Evolutionary conservation across 768 basidiomycete species (phyloP).

Genomic region (Podaxis rugospora): DNA sequence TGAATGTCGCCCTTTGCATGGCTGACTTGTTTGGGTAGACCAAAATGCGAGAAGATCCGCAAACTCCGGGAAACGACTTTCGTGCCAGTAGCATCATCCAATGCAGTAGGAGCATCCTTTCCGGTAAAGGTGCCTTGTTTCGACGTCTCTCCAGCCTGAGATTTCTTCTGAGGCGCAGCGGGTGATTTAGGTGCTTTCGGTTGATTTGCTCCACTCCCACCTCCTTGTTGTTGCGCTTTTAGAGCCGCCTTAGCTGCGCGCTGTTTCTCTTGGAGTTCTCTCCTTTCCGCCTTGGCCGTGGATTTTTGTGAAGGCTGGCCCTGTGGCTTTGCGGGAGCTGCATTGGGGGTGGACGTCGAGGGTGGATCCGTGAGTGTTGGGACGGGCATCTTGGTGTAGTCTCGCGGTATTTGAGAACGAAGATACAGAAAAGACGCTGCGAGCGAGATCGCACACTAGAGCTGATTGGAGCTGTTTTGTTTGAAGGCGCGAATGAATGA

Average conservation of each 20-base stretch:
- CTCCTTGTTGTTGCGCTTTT: constrained; percentile 26
- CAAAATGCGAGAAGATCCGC: constrained; percentile 85
- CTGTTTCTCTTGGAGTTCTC: constrained; percentile 76
- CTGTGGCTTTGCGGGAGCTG: constrained; percentile 13
- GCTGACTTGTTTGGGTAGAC: constrained; percentile 56
- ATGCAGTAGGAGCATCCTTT: constrained; percentile 25
- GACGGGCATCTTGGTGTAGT: constrained; percentile 27
- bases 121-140: constrained; percentile 19
- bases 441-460: background rate
- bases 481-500: too few relatives aligned
- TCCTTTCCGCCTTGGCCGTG: constrained; percentile 77
- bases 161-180: constrained; percentile 28
- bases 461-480: too few relatives aligned
- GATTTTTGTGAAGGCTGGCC: constrained; percentile 56
- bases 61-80: constrained; percentile 54
- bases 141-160: constrained; percentile 23
- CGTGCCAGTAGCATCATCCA: constrained; percentile 31
- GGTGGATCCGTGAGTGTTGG: constrained; percentile 25
- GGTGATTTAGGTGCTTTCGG: constrained; percentile 23
- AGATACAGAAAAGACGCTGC: background rate
- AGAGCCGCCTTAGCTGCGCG: constrained; percentile 66
- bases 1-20: constrained; percentile 84
- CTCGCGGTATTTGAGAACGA: background rate
- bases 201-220: constrained; percentile 15
- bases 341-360: constrained; percentile 16